These are phyloP conservation scores for Paradendryphiella salina DNA, from an alignment of 2,329 filamentous ascomycete genomes.

Conservation along the genomic window DNA sequence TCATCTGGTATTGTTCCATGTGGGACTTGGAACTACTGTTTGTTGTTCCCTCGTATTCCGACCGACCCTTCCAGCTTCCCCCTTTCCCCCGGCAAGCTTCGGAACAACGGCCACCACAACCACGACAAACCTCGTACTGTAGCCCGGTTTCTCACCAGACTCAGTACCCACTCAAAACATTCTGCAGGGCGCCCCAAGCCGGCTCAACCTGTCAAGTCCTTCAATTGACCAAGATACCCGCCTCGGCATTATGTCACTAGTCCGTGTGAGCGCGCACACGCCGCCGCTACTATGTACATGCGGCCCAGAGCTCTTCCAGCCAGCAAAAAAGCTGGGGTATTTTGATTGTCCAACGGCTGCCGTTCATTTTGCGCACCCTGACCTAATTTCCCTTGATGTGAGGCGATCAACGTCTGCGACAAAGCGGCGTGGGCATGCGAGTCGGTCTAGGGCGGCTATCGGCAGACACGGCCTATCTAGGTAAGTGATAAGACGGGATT, in stretches of 20 bases:
- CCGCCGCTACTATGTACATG: not conserved
- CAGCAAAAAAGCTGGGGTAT: constrained; percentile 13
- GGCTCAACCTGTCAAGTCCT: not conserved
- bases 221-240: not conserved
- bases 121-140: not conserved
- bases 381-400: constrained; percentile 5
- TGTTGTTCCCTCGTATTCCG: not conserved
- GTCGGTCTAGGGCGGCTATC: not conserved
- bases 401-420: not conserved
- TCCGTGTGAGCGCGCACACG: not conserved
- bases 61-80: not conserved
- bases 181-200: not conserved
- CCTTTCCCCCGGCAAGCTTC: constrained; percentile 3
- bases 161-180: not conserved
- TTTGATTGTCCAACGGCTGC: constrained; percentile 7
- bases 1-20: constrained; percentile 1
- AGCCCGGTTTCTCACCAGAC: not conserved
- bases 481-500: too few relatives aligned
- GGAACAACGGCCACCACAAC: not conserved
- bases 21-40: not conserved
- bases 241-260: constrained; percentile 7
- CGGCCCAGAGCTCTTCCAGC: not conserved
- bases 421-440: not conserved
- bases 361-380: constrained; percentile 6
- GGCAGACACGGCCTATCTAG: not conserved